Evolutionary conservation across 139 green algal species (phyloP), one percentile per base, ranked within the genome.

Genomic region (Coelastrella sp.): DNA sequence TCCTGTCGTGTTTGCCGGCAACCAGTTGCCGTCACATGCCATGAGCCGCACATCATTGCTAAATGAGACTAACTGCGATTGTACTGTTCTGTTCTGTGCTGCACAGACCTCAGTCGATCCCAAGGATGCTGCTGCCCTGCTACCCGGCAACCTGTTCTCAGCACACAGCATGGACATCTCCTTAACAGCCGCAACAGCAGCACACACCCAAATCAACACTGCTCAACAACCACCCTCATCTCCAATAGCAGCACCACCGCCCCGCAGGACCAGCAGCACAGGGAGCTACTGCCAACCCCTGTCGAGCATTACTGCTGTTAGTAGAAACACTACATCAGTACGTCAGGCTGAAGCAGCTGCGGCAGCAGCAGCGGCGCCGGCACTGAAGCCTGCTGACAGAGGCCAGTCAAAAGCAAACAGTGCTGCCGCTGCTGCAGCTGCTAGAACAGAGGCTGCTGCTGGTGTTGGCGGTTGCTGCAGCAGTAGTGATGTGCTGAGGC

Each of bases 41-140:
- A 47, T 47, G 32, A 47, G 32, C 32, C 32, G 32, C 32, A 47
- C 32, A 47, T 47, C 32, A 47, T 47, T 47, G 32, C 32, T 47
- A 1, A 47, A 0, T 47, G 32, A 47, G 32, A 47, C 0, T 47
- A 47, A 47, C 32, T 47, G 32, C 32, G 32, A 71, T 71, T 71
- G 5, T 59, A 3, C 5, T 59, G 32, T 47, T 47, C 32, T 47
- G 32, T 47, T 47, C 32, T 47, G 32, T 80, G 75, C 77, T 64
- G 54, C 77, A 59, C 59, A 74, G 80, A 58, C 59, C 11, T 87
- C 82, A 17, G 23, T 89, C 8, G 85, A 89, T 73, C 85, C 85
- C 54, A 58, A 73, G 59, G 85, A 89, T 65, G 85, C 23, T 7
- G 54, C 73, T 17, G 54, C 47, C 7, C 73, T 89, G 3, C 73